Evolutionary conservation across 768 basidiomycete genomes (phyloP).

Genomic region (Xerocomellus chrysenteron): DNA sequence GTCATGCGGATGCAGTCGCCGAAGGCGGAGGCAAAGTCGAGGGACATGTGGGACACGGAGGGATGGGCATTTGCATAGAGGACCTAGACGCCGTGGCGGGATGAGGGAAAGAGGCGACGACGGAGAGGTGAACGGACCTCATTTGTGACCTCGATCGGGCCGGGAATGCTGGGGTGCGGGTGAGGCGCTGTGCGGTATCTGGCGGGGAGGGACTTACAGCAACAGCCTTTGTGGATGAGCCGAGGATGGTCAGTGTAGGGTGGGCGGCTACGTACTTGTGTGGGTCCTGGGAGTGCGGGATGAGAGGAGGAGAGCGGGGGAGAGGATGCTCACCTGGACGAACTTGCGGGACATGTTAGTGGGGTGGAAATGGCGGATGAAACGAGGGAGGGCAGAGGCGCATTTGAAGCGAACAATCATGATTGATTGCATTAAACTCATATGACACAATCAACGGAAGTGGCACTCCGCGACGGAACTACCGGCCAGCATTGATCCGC

Average conservation of each 20-base stretch:
- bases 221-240: slow-evolving; percentile 41
- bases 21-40: slow-evolving; percentile 85
- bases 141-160: slow-evolving; percentile 63
- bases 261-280: slow-evolving; percentile 44
- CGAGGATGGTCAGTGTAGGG: slow-evolving; percentile 21
- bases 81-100: slow-evolving; percentile 45
- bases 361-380: background rate
- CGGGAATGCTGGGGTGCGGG: slow-evolving; percentile 48
- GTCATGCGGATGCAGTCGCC: slow-evolving; percentile 88
- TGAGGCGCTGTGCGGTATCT: background rate
- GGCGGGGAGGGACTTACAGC: slow-evolving; percentile 35
- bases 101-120: background rate
- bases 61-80: slow-evolving; percentile 94
- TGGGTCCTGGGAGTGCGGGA: slow-evolving; percentile 30
- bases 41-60: slow-evolving; percentile 83
- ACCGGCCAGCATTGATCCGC: slow-evolving; percentile 37
- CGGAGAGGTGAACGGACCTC: slow-evolving; percentile 38
- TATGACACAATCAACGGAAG: background rate
- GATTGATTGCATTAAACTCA: background rate
- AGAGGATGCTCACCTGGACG: slow-evolving; percentile 8
- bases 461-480: slow-evolving; percentile 19
- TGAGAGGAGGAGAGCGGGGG: background rate
- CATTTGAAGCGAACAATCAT: slow-evolving; percentile 7
- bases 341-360: slow-evolving; percentile 22
- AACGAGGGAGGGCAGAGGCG: background rate